Conservation (phyloP, 345 rosid species). For the Eucalyptus coolabah region DNA sequence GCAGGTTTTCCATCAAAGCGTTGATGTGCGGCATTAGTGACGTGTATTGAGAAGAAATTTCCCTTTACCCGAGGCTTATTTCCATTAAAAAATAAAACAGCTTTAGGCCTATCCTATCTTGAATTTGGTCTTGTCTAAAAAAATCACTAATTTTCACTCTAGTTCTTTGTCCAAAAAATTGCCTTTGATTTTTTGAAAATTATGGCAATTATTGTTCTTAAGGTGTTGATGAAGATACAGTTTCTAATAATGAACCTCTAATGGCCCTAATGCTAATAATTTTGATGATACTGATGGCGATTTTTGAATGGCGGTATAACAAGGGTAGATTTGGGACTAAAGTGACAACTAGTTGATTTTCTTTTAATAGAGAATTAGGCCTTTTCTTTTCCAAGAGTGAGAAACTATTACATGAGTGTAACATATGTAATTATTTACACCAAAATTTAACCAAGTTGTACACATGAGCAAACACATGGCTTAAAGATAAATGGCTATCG, state of each 20-base stretch:
- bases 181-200: too few relatives aligned
- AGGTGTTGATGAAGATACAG: background rate
- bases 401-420: background rate
- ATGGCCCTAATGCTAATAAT: background rate
- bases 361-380: background rate
- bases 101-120: too few relatives aligned
- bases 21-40: too few relatives aligned
- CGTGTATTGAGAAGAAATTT: too few relatives aligned
- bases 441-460: background rate
- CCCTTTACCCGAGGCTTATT: too few relatives aligned
- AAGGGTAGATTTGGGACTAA: background rate
- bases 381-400: background rate
- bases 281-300: rapidly evolving
- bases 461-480: background rate
- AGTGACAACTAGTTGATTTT: background rate
- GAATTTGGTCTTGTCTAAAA: too few relatives aligned
- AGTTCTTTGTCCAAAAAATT: too few relatives aligned
- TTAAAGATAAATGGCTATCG: background rate
- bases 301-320: background rate
- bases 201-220: background rate
- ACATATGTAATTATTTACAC: background rate
- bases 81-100: too few relatives aligned
- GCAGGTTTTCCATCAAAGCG: too few relatives aligned
- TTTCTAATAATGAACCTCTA: background rate
- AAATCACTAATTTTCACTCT: too few relatives aligned